Conservation (phyloP, 768 basidiomycete genomes). For the Rhizopogon vulgaris region DNA sequence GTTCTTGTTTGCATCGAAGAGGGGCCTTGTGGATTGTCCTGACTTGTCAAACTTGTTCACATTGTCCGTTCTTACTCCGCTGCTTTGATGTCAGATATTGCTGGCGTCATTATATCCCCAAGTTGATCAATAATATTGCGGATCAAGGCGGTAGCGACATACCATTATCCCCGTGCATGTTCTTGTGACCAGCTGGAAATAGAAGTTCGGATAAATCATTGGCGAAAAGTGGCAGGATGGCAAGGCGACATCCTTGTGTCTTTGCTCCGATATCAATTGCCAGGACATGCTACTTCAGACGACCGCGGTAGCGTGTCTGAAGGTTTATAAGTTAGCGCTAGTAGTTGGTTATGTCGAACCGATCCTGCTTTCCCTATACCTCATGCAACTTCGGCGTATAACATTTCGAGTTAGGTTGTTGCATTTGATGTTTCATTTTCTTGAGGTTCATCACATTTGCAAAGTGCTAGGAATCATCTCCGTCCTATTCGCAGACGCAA, state of each 20-base stretch:
- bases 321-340: background rate
- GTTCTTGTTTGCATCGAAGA: background rate
- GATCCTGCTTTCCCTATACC: background rate
- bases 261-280: background rate
- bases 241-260: background rate
- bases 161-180: background rate
- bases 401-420: background rate
- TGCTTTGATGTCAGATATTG: background rate
- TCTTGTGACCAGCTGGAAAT: background rate
- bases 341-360: background rate
- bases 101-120: background rate
- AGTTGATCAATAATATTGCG: background rate
- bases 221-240: background rate
- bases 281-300: background rate
- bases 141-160: background rate
- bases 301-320: background rate
- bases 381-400: background rate
- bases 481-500: constrained; percentile 1
- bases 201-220: background rate
- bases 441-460: background rate
- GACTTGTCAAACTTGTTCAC: background rate
- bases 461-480: background rate
- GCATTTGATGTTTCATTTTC: background rate
- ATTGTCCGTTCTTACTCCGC: background rate
- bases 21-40: background rate